phyloP scores from a whole-genome alignment of 768 basidiomycete genomes.

The Multifurca ochricompacta region DNA sequence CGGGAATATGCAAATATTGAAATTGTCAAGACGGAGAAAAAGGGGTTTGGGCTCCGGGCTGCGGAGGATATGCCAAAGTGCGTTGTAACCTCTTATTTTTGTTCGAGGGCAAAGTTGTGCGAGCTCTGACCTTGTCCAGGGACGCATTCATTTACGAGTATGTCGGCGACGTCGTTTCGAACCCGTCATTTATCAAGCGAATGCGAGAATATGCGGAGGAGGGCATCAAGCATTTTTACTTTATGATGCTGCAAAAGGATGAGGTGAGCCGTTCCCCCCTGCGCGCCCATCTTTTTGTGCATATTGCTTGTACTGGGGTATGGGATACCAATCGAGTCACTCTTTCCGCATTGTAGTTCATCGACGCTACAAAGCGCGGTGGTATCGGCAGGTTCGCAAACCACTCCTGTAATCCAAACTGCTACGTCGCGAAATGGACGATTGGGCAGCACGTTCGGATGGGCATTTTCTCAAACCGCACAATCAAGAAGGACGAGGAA shows the following conservation, averaged over 20 bases:
- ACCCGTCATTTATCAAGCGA: conserved; percentile 79
- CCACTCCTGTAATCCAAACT: conserved; percentile 96
- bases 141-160: conserved; percentile 96
- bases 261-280: conserved; percentile 50
- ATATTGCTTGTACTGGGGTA: too few species aligned
- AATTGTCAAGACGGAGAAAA: conserved; percentile 90
- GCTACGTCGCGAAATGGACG: conserved; percentile 98
- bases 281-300: too few species aligned
- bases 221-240: conserved; percentile 95
- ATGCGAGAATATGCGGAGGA: conserved; percentile 92
- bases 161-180: conserved; percentile 91
- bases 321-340: neutral
- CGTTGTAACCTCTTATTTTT: conserved; percentile 28
- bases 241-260: conserved; percentile 99
- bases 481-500: conserved; percentile 74
- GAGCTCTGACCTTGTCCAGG: conserved; percentile 34
- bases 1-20: conserved; percentile 80
- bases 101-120: neutral
- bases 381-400: conserved; percentile 97
- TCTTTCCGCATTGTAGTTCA: conserved; percentile 51
- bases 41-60: conserved; percentile 89
- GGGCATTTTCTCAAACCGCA: conserved; percentile 93
- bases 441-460: conserved; percentile 83
- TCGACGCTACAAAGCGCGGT: conserved; percentile 95
- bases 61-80: conserved; percentile 58